A percentile compares a stretch with the other conserved stretches of the same genome.
phyloP scores from a whole-genome alignment of 1,284 basidiomycete genomes.

The Xerocomus nothofagi region DNA sequence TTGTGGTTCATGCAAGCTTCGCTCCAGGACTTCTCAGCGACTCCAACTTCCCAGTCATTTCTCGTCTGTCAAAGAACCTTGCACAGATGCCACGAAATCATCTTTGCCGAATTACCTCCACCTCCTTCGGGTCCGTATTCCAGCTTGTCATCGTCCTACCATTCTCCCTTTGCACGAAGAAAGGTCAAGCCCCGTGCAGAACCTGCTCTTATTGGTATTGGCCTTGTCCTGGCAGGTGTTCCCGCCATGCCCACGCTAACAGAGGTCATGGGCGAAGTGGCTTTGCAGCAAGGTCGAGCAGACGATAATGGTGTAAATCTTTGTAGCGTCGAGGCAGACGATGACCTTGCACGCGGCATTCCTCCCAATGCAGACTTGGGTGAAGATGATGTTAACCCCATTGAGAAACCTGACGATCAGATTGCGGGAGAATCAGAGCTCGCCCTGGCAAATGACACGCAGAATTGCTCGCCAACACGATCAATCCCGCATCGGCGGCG shows the following conservation, averaged over 20 bases:
- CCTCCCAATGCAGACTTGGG: slow-evolving; percentile 33
- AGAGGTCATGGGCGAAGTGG: slow-evolving; percentile 75
- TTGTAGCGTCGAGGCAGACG: slow-evolving; percentile 49
- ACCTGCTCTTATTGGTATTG: slow-evolving; percentile 85
- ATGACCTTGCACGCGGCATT: slow-evolving; percentile 34
- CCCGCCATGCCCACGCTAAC: slow-evolving; percentile 80
- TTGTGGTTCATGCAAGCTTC: slow-evolving; percentile 98
- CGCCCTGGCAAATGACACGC: slow-evolving; percentile 22
- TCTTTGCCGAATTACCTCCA: slow-evolving; percentile 86
- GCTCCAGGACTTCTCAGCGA: slow-evolving; percentile 78
- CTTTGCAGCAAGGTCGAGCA: slow-evolving; percentile 84
- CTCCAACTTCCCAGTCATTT: slow-evolving; percentile 78
- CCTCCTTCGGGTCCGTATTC: slow-evolving; percentile 67
- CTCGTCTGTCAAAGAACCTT: slow-evolving; percentile 90
- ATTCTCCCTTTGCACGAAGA: slow-evolving; percentile 51
- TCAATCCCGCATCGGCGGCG: slow-evolving; percentile 40
- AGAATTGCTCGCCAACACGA: slow-evolving; percentile 14
- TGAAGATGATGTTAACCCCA: slow-evolving; percentile 40
- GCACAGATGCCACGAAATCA: slow-evolving; percentile 94
- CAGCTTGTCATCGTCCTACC: slow-evolving; percentile 47
- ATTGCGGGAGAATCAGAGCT: slow-evolving; percentile 8
- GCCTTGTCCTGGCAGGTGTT: slow-evolving; percentile 74
- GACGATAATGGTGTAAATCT: slow-evolving; percentile 53
- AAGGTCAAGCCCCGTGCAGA: slow-evolving; percentile 73
- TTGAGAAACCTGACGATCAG: slow-evolving; percentile 31